Evolutionary conservation across 2,329 filamentous ascomycete genomes (phyloP).

Genomic region (Colletotrichum cordylinicola): DNA sequence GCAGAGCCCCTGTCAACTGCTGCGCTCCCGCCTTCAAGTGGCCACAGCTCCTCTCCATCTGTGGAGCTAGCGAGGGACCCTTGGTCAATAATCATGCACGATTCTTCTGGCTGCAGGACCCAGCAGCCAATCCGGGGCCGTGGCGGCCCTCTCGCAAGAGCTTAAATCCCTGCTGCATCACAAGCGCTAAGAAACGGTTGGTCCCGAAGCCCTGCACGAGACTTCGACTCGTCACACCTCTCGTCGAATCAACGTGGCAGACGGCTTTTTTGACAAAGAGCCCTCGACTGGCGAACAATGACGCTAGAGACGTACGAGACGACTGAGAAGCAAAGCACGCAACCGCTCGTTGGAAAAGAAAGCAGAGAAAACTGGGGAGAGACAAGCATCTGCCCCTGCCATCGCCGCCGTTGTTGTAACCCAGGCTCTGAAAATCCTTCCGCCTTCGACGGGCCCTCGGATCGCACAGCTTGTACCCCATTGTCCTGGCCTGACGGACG

Average conservation of each 20-base stretch:
- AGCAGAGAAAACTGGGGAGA: not conserved
- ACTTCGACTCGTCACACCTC: conserved; percentile 48
- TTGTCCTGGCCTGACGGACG: not conserved
- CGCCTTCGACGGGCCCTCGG: not conserved
- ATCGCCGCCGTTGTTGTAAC: not conserved
- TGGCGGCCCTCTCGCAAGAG: conserved; percentile 31
- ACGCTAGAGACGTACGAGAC: conserved; percentile 21
- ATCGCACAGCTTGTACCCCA: conserved; percentile 2
- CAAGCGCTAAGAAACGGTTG: conserved; percentile 46
- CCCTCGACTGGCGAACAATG: conserved; percentile 4
- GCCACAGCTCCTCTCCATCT: conserved; percentile 11
- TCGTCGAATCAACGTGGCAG: conserved; percentile 39
- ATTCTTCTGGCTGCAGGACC: conserved; percentile 26
- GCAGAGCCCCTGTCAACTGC: conserved; percentile 9
- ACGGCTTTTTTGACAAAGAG: not conserved
- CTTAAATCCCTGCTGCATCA: conserved; percentile 31
- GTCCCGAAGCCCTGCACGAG: conserved; percentile 54
- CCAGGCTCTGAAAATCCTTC: not conserved
- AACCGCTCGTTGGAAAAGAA: not conserved
- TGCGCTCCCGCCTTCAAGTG: conserved; percentile 13
- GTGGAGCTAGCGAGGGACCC: conserved; percentile 22
- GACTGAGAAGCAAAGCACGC: not conserved
- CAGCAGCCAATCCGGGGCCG: conserved; percentile 46
- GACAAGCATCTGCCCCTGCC: conserved; percentile 2
- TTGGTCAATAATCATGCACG: conserved; percentile 33